Percentiles rank a stretch among this genome's conserved stretches.
Evolutionary conservation across 495 filamentous ascomycete species (phyloP).

Genomic region (Gamarada debralockiae): DNA sequence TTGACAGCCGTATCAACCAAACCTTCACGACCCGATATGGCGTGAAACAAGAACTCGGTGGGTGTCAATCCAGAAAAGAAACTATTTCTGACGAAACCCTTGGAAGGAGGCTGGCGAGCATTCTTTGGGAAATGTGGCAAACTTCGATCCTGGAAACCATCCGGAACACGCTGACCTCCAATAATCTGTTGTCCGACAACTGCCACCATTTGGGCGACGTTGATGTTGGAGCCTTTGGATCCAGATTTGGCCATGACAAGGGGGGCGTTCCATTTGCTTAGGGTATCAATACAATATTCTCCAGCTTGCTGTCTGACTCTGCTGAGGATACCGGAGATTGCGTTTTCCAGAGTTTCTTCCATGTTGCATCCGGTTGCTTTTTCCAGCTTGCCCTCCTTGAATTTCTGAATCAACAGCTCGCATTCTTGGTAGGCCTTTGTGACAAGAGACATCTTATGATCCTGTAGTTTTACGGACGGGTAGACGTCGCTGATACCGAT

Average conservation of each 20-base stretch:
- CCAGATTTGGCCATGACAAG: conserved; percentile 96
- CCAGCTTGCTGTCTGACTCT: conserved; percentile 87
- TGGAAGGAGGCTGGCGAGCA: conserved; percentile 82
- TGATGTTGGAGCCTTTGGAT: conserved; percentile 93
- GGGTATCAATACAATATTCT: conserved; percentile 81
- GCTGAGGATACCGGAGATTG: conserved; percentile 85
- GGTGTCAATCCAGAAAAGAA: conserved; percentile 93
- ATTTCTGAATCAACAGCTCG: conserved; percentile 79
- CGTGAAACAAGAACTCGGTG: conserved; percentile 95
- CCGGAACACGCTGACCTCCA: conserved; percentile 83
- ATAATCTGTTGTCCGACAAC: conserved; percentile 98
- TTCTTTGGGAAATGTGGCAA: conserved; percentile 95
- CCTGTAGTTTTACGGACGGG: conserved; percentile 62
- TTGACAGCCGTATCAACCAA: conserved; percentile 99
- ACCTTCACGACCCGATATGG: conserved; percentile 97
- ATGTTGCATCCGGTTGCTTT: conserved; percentile 86
- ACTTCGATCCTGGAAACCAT: conserved; percentile 94
- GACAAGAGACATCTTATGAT: conserved; percentile 71
- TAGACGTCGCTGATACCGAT: conserved; percentile 95
- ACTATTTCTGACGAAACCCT: conserved; percentile 95
- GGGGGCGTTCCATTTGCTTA: conserved; percentile 89
- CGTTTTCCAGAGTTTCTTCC: conserved; percentile 87
- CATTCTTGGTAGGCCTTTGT: conserved; percentile 74
- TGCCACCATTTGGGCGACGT: conserved; percentile 98
- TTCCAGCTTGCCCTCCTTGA: conserved; percentile 70